Evolutionary conservation across 495 filamentous ascomycete species (phyloP).

Genomic region (Aspergillus haitiensis): DNA sequence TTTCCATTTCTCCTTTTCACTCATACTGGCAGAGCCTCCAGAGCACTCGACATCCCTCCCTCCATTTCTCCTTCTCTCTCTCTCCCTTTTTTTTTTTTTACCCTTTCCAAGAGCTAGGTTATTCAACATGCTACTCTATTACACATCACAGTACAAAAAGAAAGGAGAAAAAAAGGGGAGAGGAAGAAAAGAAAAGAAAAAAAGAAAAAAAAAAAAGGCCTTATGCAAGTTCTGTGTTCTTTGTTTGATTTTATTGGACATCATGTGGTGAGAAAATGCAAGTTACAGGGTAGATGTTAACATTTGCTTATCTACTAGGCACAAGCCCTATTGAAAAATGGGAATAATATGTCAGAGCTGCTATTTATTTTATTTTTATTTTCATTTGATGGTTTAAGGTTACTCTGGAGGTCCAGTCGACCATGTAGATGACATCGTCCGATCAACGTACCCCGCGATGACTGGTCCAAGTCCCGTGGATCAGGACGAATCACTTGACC

Average conservation of each 20-base stretch:
- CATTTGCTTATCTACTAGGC: no score
- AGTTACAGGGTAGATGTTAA: neutral
- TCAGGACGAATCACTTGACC: slow-evolving; percentile 25
- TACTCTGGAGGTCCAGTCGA: neutral
- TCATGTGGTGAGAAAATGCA: neutral
- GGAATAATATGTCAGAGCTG: neutral
- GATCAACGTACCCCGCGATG: slow-evolving; percentile 15
- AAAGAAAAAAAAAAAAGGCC: neutral
- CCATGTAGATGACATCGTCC: neutral
- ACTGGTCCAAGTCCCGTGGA: slow-evolving; percentile 20
- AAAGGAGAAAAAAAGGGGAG: slow-evolving; percentile 1
- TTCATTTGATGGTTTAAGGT: neutral
- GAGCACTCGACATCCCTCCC: slow-evolving; percentile 10
- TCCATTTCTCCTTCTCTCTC: neutral
- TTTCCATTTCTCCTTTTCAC: slow-evolving; percentile 6
- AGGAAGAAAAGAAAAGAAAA: neutral
- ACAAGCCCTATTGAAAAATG: no score
- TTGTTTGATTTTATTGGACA: no score
- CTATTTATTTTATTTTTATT: neutral
- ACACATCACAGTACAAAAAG: slow-evolving; percentile 10
- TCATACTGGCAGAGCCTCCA: neutral
- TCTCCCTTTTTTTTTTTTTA: neutral
- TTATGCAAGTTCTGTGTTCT: neutral
- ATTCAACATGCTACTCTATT: slow-evolving; percentile 19
- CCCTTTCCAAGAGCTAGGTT: slow-evolving; percentile 12